Base-by-base conservation (phyloP, 2,329 filamentous ascomycete species). In the Trichoderma harzianum region DNA sequence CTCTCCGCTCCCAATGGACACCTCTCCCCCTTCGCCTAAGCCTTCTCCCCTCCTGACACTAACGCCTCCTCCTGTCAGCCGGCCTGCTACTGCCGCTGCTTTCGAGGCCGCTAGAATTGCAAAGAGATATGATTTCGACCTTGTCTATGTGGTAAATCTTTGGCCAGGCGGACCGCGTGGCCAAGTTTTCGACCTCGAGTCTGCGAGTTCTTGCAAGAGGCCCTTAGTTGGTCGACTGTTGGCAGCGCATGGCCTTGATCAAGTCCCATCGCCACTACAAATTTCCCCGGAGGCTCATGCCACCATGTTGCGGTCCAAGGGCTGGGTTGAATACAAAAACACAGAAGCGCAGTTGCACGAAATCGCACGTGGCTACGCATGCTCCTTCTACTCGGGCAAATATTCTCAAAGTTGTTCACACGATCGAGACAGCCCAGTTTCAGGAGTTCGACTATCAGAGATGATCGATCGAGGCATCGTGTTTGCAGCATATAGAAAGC, bases 81-180 rank as follows among this genome's bases (percentile, higher is more conserved):
- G 80, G 1, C 83, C 84, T 14, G 85, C 84, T 16, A 80, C 84
- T 21, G 80, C 83, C 0, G 87, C 86, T 3, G 87, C 87, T 8
- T 84, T 87, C 61, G 84, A 87, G 77, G 86, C 86, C 8, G 86
- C 87, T 1, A 82, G 86, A 36, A 87, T 90, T 51, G 88, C 88
- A 6, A 83, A 81, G 5, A 84, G 85, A 68, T 88, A 88, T 77
- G 83, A 87, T 68, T 89, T 90, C 67, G 86, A 89, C 74, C 81
- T 90, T 28, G 82, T 89, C 14, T 90, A 90, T 74, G 84, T 90
- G 34, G 84, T 89, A 73, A 89, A 87, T 73, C 79, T 90, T 16
- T 89, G 88, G 87, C 87, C 88, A 26, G 77, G 78, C 26, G 72
- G 74, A 62, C 73, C 74, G 18, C 72, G 66, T 34, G 34, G 69